Conservation (phyloP, 495 filamentous ascomycete genomes). For the Neurospora pannonica region DNA sequence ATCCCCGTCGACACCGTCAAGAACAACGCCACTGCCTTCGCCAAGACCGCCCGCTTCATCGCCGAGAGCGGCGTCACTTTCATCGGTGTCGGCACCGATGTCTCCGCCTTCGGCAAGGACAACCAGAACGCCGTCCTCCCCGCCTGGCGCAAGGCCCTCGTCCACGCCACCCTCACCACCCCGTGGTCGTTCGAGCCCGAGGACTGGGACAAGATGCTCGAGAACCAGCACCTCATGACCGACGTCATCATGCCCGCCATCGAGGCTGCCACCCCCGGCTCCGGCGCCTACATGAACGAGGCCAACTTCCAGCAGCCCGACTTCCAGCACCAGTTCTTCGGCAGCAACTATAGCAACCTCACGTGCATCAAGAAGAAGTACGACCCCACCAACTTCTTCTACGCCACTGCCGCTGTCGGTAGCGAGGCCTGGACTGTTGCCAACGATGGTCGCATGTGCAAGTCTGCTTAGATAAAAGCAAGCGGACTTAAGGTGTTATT, state of each 20-base stretch:
- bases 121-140: conserved; percentile 46
- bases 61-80: conserved; percentile 31
- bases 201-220: conserved; percentile 13
- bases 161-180: conserved; percentile 17
- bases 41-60: conserved; percentile 30
- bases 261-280: conserved; percentile 26
- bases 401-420: conserved; percentile 39
- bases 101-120: conserved; percentile 15
- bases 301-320: conserved; percentile 37
- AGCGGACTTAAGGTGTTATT: background rate
- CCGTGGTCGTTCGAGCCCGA: conserved; percentile 18
- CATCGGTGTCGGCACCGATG: conserved; percentile 25
- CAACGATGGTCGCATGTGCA: conserved; percentile 22
- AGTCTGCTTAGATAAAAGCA: conserved; percentile 1
- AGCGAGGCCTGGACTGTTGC: conserved; percentile 20
- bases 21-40: conserved; percentile 21
- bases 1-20: conserved; percentile 44
- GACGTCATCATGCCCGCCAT: conserved; percentile 22
- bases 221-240: conserved; percentile 21
- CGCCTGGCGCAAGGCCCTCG: conserved; percentile 21
- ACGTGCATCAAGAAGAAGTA: conserved; percentile 39
- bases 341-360: conserved; percentile 35
- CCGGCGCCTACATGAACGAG: conserved; percentile 42
- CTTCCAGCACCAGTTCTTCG: conserved; percentile 45
- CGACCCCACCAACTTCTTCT: conserved; percentile 45